Evolutionary conservation across 306 rosid species (phyloP).

Genomic region (Cicer pinnatifidum): DNA sequence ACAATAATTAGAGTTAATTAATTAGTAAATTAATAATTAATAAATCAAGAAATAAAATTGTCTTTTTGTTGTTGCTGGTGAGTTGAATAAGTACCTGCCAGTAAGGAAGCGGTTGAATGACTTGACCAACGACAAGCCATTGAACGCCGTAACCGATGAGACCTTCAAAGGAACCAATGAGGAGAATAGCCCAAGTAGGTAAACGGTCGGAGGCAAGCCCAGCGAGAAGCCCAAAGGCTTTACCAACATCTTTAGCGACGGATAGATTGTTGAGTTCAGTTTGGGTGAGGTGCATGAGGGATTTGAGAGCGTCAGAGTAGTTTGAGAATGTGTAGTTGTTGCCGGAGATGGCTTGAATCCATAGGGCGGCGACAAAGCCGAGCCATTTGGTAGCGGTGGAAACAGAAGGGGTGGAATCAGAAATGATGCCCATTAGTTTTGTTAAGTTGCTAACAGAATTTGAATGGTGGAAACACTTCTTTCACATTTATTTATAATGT

Average conservation of each 20-base stretch:
- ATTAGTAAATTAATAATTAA: background rate
- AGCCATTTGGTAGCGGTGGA: constrained; percentile 73
- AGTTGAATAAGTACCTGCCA: constrained; percentile 68
- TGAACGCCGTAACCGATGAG: constrained; percentile 82
- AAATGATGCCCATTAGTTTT: constrained; percentile 52
- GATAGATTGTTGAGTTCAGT: constrained; percentile 77
- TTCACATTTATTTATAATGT: background rate
- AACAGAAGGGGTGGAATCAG: background rate
- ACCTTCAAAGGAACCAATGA: constrained; percentile 80
- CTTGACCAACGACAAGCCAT: constrained; percentile 86
- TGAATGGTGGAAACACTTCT: background rate
- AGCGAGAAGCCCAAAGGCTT: constrained; percentile 84
- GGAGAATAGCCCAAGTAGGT: constrained; percentile 77
- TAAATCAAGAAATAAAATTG: background rate
- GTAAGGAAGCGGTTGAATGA: constrained; percentile 67
- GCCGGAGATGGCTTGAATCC: constrained; percentile 94
- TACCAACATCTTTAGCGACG: constrained; percentile 83
- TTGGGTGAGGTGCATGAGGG: constrained; percentile 83
- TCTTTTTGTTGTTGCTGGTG: background rate
- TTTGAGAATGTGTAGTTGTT: constrained; percentile 96
- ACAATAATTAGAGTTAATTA: background rate
- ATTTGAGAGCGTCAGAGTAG: constrained; percentile 80
- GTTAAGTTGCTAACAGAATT: background rate
- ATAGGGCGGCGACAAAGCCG: constrained; percentile 76
- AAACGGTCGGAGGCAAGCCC: constrained; percentile 75